Conservation (phyloP, 495 filamentous ascomycete species). For the Tuber microsphaerosporum region DNA sequence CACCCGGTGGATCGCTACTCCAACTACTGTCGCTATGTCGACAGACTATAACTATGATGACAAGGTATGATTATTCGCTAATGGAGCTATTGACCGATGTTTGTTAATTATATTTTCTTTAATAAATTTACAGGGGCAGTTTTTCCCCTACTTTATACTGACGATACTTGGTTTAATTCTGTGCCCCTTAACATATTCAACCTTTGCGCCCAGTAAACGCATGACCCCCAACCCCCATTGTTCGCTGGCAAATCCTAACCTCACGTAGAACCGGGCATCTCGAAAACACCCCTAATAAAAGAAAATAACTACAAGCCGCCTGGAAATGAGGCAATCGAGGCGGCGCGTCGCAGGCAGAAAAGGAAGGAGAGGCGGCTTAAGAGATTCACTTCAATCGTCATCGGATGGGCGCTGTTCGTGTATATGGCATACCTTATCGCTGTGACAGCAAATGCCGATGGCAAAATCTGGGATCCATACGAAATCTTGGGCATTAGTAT, state of each 20-base stretch:
- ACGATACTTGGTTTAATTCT: constrained; percentile 82
- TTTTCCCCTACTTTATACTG: constrained; percentile 97
- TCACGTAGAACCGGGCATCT: constrained; percentile 49
- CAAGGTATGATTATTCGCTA: constrained; percentile 50
- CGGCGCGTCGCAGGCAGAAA: constrained; percentile 78
- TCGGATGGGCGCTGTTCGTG: constrained; percentile 77
- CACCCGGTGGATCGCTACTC: constrained; percentile 18
- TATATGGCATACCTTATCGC: constrained; percentile 88
- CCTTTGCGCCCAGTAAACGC: constrained; percentile 40
- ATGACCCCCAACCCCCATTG: constrained; percentile 7
- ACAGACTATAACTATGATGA: constrained; percentile 98
- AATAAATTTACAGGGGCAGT: constrained; percentile 62
- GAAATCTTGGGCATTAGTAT: constrained; percentile 79
- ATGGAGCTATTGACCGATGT: constrained; percentile 10
- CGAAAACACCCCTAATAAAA: constrained; percentile 59
- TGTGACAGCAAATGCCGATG: constrained; percentile 46
- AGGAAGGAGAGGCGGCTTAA: constrained; percentile 84
- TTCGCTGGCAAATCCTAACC: constrained; percentile 54
- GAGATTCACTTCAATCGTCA: constrained; percentile 65
- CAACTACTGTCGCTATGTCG: constrained; percentile 59
- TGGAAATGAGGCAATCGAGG: constrained; percentile 74
- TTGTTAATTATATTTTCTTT: not conserved
- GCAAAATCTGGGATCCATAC: constrained; percentile 82
- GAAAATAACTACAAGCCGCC: constrained; percentile 68
- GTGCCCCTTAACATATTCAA: constrained; percentile 77